Evolutionary conservation across 2,329 filamentous ascomycete genomes (phyloP).

Genomic region (Dactylellina drechsleri): DNA sequence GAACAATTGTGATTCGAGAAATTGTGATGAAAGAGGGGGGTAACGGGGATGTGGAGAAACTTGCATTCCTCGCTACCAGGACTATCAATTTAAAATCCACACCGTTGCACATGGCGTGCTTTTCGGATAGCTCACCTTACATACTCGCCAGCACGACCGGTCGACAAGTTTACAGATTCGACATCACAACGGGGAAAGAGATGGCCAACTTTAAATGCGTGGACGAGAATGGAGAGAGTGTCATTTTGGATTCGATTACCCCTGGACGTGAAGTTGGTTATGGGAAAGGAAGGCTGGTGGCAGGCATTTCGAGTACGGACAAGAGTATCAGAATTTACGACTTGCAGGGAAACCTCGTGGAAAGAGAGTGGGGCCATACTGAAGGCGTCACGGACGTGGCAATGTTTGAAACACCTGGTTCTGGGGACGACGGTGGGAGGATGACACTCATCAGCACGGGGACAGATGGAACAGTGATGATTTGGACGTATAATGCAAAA

Average conservation of each 20-base stretch:
- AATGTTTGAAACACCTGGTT: slow-evolving; percentile 70
- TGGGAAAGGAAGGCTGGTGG: slow-evolving; percentile 71
- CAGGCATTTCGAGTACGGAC: slow-evolving; percentile 92
- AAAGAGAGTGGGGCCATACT: slow-evolving; percentile 93
- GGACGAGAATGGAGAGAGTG: slow-evolving; percentile 84
- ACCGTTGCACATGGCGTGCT: slow-evolving; percentile 82
- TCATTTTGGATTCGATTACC: slow-evolving; percentile 81
- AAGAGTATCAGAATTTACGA: slow-evolving; percentile 95
- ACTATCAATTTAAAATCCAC: slow-evolving; percentile 86
- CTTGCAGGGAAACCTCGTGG: slow-evolving; percentile 78
- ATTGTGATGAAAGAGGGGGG: slow-evolving; percentile 67
- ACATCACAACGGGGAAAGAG: slow-evolving; percentile 60
- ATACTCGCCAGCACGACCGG: slow-evolving; percentile 72
- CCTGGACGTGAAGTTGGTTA: slow-evolving; percentile 70
- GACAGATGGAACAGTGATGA: slow-evolving; percentile 83
- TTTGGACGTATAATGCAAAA: slow-evolving; percentile 68
- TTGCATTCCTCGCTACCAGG: slow-evolving; percentile 80
- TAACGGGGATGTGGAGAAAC: slow-evolving; percentile 60
- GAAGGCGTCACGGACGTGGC: slow-evolving; percentile 89
- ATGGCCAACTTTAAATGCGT: slow-evolving; percentile 78
- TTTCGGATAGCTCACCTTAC: slow-evolving; percentile 69
- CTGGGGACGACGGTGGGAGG: slow-evolving; percentile 65
- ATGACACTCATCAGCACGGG: slow-evolving; percentile 75
- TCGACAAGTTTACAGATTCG: slow-evolving; percentile 70
- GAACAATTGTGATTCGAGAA: slow-evolving; percentile 79